Evolutionary conservation across 129 eudicot genomes (phyloP).

Genomic region (Helianthus tuberosus): DNA sequence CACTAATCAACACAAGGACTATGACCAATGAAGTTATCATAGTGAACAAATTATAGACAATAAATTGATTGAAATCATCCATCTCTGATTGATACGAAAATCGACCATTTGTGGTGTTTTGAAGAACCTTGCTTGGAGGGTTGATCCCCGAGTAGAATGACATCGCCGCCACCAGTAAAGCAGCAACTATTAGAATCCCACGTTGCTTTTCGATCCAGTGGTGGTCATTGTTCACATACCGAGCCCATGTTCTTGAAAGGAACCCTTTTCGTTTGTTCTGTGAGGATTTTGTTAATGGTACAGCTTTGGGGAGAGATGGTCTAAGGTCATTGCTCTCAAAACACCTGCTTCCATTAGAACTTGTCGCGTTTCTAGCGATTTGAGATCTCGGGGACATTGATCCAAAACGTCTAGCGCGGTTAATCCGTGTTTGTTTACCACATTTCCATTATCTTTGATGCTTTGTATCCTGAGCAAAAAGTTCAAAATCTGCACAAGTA

Average conservation of each 20-base stretch:
- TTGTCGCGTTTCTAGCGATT: constrained; percentile 23
- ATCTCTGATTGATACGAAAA: constrained; percentile 15
- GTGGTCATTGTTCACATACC: constrained; percentile 10
- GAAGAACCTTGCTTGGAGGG: constrained; percentile 24
- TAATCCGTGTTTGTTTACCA: constrained; percentile 21
- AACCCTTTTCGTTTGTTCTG: constrained; percentile 7
- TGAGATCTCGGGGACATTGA: constrained; percentile 29
- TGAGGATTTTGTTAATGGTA: constrained; percentile 4
- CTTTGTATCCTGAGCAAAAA: constrained; percentile 20
- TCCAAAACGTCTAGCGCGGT: constrained; percentile 30
- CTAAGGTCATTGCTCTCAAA: constrained; percentile 18
- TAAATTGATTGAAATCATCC: constrained; percentile 21
- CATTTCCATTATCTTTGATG: constrained; percentile 33
- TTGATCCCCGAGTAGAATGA: constrained; percentile 21
- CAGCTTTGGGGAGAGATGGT: constrained; percentile 7
- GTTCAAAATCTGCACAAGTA: constrained; percentile 22
- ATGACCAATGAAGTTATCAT: constrained; percentile 25
- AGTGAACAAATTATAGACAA: constrained; percentile 17
- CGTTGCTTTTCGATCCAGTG: constrained; percentile 33
- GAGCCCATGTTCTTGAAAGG: constrained; percentile 26
- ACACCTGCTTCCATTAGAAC: constrained; percentile 29
- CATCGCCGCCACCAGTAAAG: constrained; percentile 21
- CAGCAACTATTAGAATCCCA: constrained; percentile 26
- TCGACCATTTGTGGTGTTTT: constrained; percentile 7
- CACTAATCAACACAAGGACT: constrained; percentile 29